These are phyloP conservation scores for Mycothermus thermophilus DNA, from an alignment of 495 filamentous ascomycete genomes.

Conservation along the genomic window DNA sequence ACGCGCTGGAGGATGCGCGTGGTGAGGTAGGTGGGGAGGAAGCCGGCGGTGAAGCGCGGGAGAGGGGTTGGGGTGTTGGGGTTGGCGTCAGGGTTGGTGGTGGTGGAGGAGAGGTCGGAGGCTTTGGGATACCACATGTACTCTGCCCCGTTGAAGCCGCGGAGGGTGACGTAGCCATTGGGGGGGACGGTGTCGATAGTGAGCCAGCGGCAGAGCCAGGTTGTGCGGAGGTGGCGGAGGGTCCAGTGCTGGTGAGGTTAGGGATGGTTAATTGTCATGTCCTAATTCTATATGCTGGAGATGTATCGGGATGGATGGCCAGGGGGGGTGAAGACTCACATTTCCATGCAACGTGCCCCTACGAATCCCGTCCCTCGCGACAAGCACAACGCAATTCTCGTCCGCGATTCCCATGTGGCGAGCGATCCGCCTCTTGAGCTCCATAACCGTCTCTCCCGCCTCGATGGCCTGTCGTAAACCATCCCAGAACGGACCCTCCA, in stretches of 20 bases:
- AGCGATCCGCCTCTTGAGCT: constrained; percentile 11
- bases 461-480: constrained; percentile 6
- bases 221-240: constrained; percentile 11
- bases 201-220: constrained; percentile 28
- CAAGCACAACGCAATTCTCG: constrained; percentile 17
- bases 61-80: too few relatives aligned
- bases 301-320: too few relatives aligned
- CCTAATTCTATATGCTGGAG: too few relatives aligned
- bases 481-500: background rate
- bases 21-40: constrained; percentile 5
- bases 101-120: too few relatives aligned
- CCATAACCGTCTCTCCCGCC: constrained; percentile 12
- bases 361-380: constrained; percentile 18
- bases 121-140: constrained; percentile 21
- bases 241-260: too few relatives aligned
- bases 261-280: too few relatives aligned
- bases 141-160: constrained; percentile 17
- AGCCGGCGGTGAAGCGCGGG: too few relatives aligned
- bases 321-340: too few relatives aligned
- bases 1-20: constrained; percentile 9
- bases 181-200: constrained; percentile 10
- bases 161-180: constrained; percentile 15
- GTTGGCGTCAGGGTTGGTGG: too few relatives aligned
- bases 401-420: constrained; percentile 8
- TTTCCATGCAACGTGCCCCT: constrained; percentile 19